A percentile compares a stretch with the other conserved stretches of the same genome.
Evolutionary conservation across 805 yeast genomes (phyloP).

Genomic region (Nakazawaea sp.): DNA sequence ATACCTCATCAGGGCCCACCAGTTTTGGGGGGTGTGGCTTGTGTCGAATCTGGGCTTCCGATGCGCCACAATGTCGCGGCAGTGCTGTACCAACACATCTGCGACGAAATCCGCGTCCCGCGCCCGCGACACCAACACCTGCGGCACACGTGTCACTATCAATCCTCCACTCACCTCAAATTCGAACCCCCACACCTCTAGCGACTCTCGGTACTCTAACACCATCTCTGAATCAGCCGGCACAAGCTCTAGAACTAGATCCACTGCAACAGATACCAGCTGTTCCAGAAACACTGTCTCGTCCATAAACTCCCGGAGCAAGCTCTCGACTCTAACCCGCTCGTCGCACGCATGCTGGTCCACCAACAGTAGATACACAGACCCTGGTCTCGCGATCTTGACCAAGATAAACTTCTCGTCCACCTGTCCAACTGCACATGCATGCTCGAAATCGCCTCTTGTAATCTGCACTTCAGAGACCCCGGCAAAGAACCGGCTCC

Average conservation of each 20-base stretch:
- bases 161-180: conserved; percentile 12
- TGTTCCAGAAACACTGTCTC: conserved; percentile 10
- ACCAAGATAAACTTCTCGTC: conserved; percentile 59
- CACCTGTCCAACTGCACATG: conserved; percentile 46
- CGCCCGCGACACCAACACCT: conserved; percentile 27
- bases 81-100: conserved; percentile 36
- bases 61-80: conserved; percentile 31
- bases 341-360: conserved; percentile 91
- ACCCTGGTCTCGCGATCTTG: conserved; percentile 13
- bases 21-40: too few species aligned
- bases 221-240: conserved; percentile 27
- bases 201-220: conserved; percentile 18
- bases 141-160: conserved; percentile 37
- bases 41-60: conserved; percentile 20
- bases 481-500: conserved; percentile 10
- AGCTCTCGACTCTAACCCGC: conserved; percentile 52
- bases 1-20: conserved; percentile 32
- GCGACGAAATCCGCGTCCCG: conserved; percentile 24
- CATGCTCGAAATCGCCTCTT: conserved; percentile 15
- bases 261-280: background rate
- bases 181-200: conserved; percentile 39
- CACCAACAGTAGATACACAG: conserved; percentile 30
- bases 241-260: conserved; percentile 13
- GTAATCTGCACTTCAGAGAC: conserved; percentile 13
- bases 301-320: conserved; percentile 33